A percentile compares a stretch with the other conserved stretches of the same genome.
phyloP scores from a whole-genome alignment of 768 basidiomycete species.

The Chalciporus chontae region DNA sequence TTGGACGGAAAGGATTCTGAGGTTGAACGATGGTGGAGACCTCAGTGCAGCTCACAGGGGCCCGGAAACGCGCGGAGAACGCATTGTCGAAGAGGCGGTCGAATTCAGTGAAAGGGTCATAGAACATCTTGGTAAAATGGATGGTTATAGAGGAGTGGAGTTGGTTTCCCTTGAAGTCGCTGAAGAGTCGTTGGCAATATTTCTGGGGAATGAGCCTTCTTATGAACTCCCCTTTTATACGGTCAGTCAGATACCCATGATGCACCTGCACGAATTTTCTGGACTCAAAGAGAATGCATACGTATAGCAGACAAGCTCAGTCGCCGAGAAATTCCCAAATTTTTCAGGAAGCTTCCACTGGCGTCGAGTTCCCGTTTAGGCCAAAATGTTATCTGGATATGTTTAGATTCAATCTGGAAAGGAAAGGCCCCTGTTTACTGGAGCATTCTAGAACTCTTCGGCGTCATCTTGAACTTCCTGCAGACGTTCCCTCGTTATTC shows the following conservation, averaged over 20 bases:
- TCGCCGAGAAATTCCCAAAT: background rate
- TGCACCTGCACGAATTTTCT: background rate
- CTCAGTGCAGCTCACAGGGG: background rate
- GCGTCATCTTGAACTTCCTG: no score
- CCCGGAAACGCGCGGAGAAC: constrained; percentile 19
- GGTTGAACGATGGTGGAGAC: background rate
- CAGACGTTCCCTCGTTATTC: no score
- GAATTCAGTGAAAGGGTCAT: background rate
- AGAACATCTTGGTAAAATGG: background rate
- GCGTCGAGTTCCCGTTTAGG: background rate
- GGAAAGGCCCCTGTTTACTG: background rate
- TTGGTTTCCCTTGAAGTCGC: background rate
- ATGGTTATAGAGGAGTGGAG: background rate
- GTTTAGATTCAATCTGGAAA: background rate
- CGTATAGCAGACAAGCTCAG: background rate
- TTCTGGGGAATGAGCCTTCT: background rate
- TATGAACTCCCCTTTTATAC: background rate
- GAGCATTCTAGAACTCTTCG: background rate
- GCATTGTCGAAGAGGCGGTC: constrained; percentile 3
- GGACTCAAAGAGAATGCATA: background rate
- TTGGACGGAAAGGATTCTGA: constrained; percentile 14
- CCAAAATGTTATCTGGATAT: background rate
- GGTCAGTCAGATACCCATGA: background rate
- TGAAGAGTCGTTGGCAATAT: background rate
- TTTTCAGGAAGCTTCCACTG: background rate